phyloP scores from a whole-genome alignment of 2,329 filamentous ascomycete genomes.

The Pestalotiopsis sp. region DNA sequence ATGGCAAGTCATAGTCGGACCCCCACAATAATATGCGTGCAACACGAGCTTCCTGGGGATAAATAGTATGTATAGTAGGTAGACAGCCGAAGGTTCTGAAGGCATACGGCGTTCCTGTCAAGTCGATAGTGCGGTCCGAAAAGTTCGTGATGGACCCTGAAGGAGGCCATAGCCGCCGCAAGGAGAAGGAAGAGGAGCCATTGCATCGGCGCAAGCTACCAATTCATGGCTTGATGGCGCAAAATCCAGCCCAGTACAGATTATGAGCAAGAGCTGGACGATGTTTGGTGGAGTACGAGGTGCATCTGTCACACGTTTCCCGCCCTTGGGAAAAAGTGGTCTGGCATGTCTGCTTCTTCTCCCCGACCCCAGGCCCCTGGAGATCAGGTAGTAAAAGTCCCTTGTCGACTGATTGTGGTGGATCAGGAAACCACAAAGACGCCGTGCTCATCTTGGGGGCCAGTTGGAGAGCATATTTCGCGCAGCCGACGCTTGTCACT shows the following conservation, averaged over 20 bases:
- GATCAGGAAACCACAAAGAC: neutral
- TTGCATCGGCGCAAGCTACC: neutral
- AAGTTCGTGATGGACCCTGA: neutral
- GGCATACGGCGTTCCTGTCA: neutral
- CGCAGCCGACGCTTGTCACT: neutral
- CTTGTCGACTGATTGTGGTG: neutral
- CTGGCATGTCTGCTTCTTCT: neutral
- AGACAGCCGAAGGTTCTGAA: neutral
- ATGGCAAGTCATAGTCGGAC: neutral
- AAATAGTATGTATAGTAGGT: neutral
- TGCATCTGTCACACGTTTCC: neutral
- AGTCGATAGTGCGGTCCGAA: neutral
- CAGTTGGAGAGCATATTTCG: neutral
- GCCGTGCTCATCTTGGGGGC: neutral
- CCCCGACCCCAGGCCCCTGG: neutral
- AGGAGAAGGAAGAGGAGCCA: neutral
- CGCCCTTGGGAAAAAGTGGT: neutral
- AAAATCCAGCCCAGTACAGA: neutral
- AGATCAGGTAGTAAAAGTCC: neutral
- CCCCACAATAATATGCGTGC: conserved; percentile 5
- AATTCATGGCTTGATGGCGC: conserved; percentile 4
- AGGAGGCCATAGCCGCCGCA: neutral
- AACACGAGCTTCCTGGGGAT: conserved; percentile 1
- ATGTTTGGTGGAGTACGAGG: neutral
- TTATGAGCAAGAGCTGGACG: conserved; percentile 7